phyloP scores from a whole-genome alignment of 176 grass and related monocot genomes.

The Aechmea fasciata region DNA sequence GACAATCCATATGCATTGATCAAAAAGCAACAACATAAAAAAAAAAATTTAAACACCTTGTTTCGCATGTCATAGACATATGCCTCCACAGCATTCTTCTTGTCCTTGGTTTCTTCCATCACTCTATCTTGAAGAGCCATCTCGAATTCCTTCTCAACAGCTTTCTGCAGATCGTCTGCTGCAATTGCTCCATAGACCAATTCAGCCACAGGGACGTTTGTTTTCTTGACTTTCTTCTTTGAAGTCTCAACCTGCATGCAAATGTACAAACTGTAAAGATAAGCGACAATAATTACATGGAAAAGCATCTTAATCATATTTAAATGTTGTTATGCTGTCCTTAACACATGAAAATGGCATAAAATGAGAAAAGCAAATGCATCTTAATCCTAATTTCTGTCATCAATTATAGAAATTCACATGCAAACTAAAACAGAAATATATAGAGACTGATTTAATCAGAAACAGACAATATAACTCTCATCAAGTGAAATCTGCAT shows the following conservation, averaged over 20 bases:
- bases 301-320: neutral
- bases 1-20: no score
- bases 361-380: no score
- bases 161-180: conserved; percentile 54
- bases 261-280: neutral
- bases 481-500: no score
- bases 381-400: no score
- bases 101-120: conserved; percentile 99
- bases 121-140: conserved; percentile 97
- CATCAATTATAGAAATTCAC: no score
- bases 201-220: conserved; percentile 50
- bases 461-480: no score
- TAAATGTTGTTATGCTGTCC: no score
- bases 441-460: no score
- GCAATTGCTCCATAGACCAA: conserved; percentile 64
- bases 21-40: no score
- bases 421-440: no score
- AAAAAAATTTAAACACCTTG: conserved; percentile 39
- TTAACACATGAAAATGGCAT: no score
- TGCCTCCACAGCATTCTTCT: conserved; percentile 90
- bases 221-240: conserved; percentile 97
- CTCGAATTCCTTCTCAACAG: conserved; percentile 81
- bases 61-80: conserved; percentile 99
- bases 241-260: conserved; percentile 39
- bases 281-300: neutral